These are phyloP conservation scores for Talaromyces trachyspermus DNA, from an alignment of 495 filamentous ascomycete species.

Conservation along the genomic window DNA sequence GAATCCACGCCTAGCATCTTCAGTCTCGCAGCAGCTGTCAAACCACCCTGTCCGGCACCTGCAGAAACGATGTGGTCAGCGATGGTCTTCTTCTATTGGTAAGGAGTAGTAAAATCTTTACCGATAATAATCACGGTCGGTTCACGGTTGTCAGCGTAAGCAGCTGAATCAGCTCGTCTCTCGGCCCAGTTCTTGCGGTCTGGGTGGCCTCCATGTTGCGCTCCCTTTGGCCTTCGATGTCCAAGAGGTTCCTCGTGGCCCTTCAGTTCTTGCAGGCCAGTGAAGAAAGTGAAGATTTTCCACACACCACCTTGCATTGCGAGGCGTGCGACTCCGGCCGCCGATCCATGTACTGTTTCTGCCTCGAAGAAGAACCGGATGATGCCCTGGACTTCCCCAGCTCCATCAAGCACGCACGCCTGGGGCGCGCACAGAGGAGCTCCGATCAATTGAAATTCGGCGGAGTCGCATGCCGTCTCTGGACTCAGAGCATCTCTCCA, in stretches of 20 bases:
- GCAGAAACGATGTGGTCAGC: slow-evolving; percentile 11
- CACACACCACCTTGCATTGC: slow-evolving; percentile 39
- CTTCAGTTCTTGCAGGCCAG: slow-evolving; percentile 41
- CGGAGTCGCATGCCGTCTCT: neutral
- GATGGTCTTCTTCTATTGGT: slow-evolving; percentile 13
- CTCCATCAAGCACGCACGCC: slow-evolving; percentile 38
- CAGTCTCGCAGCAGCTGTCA: slow-evolving; percentile 61
- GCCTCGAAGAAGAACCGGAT: slow-evolving; percentile 45
- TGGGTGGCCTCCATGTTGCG: slow-evolving; percentile 44
- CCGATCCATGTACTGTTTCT: slow-evolving; percentile 41
- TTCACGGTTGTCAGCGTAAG: slow-evolving; percentile 42
- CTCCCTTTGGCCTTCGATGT: slow-evolving; percentile 34
- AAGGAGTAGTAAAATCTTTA: slow-evolving; percentile 23
- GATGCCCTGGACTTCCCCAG: slow-evolving; percentile 43
- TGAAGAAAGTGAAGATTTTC: slow-evolving; percentile 61
- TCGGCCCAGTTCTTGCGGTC: slow-evolving; percentile 60
- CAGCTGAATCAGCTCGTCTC: slow-evolving; percentile 42
- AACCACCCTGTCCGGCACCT: slow-evolving; percentile 45
- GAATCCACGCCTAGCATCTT: slow-evolving; percentile 60
- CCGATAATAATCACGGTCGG: slow-evolving; percentile 64
- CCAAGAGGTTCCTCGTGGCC: slow-evolving; percentile 39
- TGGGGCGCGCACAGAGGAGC: slow-evolving; percentile 36
- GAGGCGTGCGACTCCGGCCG: slow-evolving; percentile 48
- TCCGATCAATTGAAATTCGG: slow-evolving; percentile 38
- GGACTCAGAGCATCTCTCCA: slow-evolving; percentile 18